A percentile compares a stretch with the other conserved stretches of the same genome.
phyloP scores from a whole-genome alignment of 768 basidiomycete genomes.

The Mrakia hoshinonis region DNA sequence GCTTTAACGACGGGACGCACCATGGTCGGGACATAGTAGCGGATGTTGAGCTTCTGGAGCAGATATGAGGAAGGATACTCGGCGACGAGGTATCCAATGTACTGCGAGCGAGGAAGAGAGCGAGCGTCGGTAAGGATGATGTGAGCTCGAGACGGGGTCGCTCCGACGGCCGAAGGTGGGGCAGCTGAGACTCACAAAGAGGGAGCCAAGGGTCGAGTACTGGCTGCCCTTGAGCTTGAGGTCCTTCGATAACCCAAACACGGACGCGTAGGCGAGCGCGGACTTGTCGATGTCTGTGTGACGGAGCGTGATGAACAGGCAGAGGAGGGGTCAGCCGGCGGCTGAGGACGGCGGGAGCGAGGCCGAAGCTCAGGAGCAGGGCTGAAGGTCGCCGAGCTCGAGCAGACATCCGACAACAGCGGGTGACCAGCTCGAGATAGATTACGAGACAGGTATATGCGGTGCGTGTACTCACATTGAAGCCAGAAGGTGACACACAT shows the following conservation, averaged over 20 bases:
- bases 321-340: neutral
- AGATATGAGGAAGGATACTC: conserved; percentile 32
- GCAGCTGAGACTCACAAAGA: conserved; percentile 21
- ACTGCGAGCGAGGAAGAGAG: neutral
- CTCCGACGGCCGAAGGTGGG: neutral
- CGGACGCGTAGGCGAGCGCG: conserved; percentile 35
- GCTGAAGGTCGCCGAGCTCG: too few species aligned
- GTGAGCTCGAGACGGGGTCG: neutral
- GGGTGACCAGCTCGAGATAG: too few species aligned
- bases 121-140: too few species aligned
- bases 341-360: neutral
- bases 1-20: neutral
- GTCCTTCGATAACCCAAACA: conserved; percentile 33
- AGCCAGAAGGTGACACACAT: conserved; percentile 12
- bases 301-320: neutral
- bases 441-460: too few species aligned
- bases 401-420: too few species aligned
- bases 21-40: conserved; percentile 30
- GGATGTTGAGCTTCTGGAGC: conserved; percentile 32
- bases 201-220: conserved; percentile 33
- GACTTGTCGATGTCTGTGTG: conserved; percentile 32
- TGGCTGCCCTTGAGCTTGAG: conserved; percentile 30
- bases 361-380: neutral
- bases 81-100: conserved; percentile 34
- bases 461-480: conserved; percentile 3